phyloP scores from a whole-genome alignment of 2,329 filamentous ascomycete genomes.

The Pseudogymnoascus sp. region DNA sequence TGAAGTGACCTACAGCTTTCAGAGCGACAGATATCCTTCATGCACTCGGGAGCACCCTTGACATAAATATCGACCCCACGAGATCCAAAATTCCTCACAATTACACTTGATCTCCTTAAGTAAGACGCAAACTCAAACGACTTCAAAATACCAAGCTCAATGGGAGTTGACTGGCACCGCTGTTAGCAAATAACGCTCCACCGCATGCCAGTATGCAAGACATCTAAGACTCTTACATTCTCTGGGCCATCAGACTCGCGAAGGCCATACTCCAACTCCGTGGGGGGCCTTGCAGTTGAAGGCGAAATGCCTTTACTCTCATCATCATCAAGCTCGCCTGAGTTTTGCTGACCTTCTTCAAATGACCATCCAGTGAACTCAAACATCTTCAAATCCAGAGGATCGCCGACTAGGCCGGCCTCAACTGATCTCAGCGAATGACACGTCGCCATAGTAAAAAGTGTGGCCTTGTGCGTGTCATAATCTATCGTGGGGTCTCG shows the following conservation, averaged over 20 bases:
- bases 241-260: slow-evolving; percentile 39
- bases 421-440: slow-evolving; percentile 86
- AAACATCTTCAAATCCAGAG: slow-evolving; percentile 97
- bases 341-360: slow-evolving; percentile 72
- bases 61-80: slow-evolving; percentile 83
- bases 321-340: slow-evolving; percentile 60
- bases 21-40: slow-evolving; percentile 82
- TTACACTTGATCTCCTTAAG: slow-evolving; percentile 81
- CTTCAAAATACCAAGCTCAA: slow-evolving; percentile 86
- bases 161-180: slow-evolving; percentile 37
- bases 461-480: slow-evolving; percentile 57
- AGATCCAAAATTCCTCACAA: slow-evolving; percentile 81
- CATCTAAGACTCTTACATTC: slow-evolving; percentile 22
- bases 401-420: slow-evolving; percentile 83
- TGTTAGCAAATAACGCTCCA: slow-evolving; percentile 10
- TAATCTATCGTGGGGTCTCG: slow-evolving; percentile 54
- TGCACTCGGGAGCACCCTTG: slow-evolving; percentile 93
- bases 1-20: slow-evolving; percentile 56
- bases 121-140: slow-evolving; percentile 94
- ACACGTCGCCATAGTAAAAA: slow-evolving; percentile 96
- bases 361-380: slow-evolving; percentile 91
- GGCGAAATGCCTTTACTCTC: slow-evolving; percentile 71
- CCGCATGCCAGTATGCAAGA: background rate
- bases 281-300: slow-evolving; percentile 79
- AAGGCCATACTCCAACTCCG: slow-evolving; percentile 49